A percentile compares a stretch with the other conserved stretches of the same genome.
Evolutionary conservation across 805 yeast species (phyloP).

Genomic region (Myxozyma neotropica): DNA sequence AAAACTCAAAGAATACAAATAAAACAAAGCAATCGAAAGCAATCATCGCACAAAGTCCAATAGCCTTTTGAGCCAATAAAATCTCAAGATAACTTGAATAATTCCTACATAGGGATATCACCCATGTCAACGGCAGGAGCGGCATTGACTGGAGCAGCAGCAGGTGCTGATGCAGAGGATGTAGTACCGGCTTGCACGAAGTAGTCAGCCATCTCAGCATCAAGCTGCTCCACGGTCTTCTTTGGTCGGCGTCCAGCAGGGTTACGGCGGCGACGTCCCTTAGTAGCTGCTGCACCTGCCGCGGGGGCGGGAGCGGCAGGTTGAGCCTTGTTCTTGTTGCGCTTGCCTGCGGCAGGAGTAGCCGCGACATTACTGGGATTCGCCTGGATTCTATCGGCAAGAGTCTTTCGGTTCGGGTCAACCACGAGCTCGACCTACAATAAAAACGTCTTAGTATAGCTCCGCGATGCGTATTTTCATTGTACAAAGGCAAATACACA

Average conservation of each 20-base stretch:
- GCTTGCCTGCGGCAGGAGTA: conserved; percentile 12
- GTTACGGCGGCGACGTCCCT: conserved; percentile 33
- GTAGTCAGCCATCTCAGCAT: conserved; percentile 97
- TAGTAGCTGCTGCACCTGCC: conserved; percentile 39
- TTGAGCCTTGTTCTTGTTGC: conserved; percentile 7
- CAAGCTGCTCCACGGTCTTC: conserved; percentile 90
- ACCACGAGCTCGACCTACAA: conserved; percentile 67
- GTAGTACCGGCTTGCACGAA: conserved; percentile 47
- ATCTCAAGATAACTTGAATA: not conserved
- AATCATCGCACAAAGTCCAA: not conserved
- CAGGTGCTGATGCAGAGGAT: conserved; percentile 24
- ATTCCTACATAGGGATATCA: conserved; percentile 35
- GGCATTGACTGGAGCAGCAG: conserved; percentile 27
- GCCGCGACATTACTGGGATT: conserved; percentile 12
- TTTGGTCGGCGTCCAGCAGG: conserved; percentile 47
- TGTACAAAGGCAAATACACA: conserved; percentile 35
- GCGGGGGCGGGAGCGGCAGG: conserved; percentile 5
- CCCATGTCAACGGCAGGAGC: conserved; percentile 33
- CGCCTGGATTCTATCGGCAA: conserved; percentile 34
- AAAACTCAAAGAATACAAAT: not conserved
- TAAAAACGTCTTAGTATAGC: not conserved
- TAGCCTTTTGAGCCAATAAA: not conserved
- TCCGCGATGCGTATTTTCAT: no score
- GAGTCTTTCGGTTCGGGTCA: conserved; percentile 61
- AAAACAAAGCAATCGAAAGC: not conserved